Evolutionary conservation across 2,329 filamentous ascomycete genomes (phyloP).

Genomic region (Herpotrichia juniperi): DNA sequence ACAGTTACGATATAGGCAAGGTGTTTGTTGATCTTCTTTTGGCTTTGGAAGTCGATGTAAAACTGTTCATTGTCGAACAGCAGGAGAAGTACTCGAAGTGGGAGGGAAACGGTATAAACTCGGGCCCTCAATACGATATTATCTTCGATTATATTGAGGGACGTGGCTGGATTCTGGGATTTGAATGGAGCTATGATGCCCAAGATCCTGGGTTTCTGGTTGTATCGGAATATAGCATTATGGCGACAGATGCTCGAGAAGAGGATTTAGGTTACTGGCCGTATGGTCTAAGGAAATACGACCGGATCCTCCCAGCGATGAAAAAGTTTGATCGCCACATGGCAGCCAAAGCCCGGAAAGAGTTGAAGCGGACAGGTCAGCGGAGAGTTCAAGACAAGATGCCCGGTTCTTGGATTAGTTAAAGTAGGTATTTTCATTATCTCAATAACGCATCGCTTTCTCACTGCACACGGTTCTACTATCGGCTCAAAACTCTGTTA

Average conservation of each 20-base stretch:
- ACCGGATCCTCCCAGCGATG: not conserved
- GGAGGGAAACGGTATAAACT: not conserved
- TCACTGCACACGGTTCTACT: too few species aligned
- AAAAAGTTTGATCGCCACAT: not conserved
- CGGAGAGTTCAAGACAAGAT: not conserved
- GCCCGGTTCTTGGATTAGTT: too few species aligned
- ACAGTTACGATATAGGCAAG: not conserved
- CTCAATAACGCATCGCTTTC: too few species aligned
- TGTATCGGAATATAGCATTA: slow-evolving; percentile 6
- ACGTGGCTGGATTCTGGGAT: slow-evolving; percentile 7
- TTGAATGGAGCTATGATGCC: slow-evolving; percentile 4
- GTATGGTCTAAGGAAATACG: not conserved
- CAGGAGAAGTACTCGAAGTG: not conserved
- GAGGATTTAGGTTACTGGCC: too few species aligned
- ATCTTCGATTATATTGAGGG: not conserved
- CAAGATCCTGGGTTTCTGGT: slow-evolving; percentile 6
- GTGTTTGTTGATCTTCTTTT: not conserved
- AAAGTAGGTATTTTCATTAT: too few species aligned
- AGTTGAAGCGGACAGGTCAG: slow-evolving; percentile 10
- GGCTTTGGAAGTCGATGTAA: not conserved
- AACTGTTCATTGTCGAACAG: too few species aligned
- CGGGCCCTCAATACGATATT: not conserved
- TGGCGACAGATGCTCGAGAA: not conserved
- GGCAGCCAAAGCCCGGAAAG: slow-evolving; percentile 17
- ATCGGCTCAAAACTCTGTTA: too few species aligned